Conservation (phyloP, 768 basidiomycete genomes). For the Antrodiella citrinella region DNA sequence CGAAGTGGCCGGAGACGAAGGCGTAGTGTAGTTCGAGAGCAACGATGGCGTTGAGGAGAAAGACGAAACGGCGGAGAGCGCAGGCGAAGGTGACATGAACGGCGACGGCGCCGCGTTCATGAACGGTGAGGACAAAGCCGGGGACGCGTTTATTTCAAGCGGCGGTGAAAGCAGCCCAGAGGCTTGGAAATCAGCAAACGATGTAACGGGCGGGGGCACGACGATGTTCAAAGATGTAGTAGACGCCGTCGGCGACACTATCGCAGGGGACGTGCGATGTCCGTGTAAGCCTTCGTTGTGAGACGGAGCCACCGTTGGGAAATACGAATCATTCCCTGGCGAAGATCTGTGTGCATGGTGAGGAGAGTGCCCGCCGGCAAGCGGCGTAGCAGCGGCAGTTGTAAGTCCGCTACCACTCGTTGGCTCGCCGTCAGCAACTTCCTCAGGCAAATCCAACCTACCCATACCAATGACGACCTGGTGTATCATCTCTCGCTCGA, state of each 20-base stretch:
- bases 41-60: slow-evolving; percentile 15
- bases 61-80: no score
- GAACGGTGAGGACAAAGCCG: neutral
- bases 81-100: slow-evolving; percentile 7
- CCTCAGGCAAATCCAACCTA: slow-evolving; percentile 38
- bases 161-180: neutral
- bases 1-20: slow-evolving; percentile 7
- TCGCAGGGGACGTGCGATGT: neutral
- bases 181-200: no score
- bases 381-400: no score
- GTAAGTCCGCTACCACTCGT: no score
- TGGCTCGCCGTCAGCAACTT: no score
- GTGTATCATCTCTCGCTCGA: slow-evolving; percentile 75
- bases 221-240: neutral
- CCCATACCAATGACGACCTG: slow-evolving; percentile 91
- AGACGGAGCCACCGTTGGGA: slow-evolving; percentile 5
- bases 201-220: no score
- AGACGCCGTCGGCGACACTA: neutral
- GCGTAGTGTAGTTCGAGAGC: slow-evolving; percentile 8
- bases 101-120: neutral
- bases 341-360: neutral
- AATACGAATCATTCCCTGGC: slow-evolving; percentile 8
- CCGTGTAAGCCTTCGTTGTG: neutral
- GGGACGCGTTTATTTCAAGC: neutral
- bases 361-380: slow-evolving; percentile 1